Base-by-base conservation (phyloP, 352 stramenopile genomes). In the Phytophthora tubulina region DNA sequence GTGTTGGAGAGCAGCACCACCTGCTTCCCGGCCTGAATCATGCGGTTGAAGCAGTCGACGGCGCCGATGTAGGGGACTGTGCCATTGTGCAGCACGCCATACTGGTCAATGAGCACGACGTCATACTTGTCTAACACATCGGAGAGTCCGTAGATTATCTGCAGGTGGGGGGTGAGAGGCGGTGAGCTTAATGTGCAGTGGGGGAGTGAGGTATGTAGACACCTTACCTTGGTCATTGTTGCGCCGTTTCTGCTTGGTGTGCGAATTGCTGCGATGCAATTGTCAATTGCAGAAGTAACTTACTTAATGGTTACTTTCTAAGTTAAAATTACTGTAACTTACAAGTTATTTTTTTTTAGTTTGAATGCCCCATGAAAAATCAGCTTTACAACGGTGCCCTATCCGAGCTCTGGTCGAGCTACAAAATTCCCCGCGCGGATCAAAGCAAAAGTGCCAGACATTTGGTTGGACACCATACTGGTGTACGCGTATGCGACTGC, bases 71-170 rank as follows among this genome's bases (percentile, higher is more conserved):
- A 88, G 17, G 80, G 74, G 30, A 79, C 38, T 4, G 78, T 84
- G 59, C 93, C 93, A 82, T 98, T 96, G 79, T 98, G 93, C 63
- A 98, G 75, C 21, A 98, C 93, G 45, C 93, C 93, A 61, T 91
- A 98, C 79, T 98, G 93, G 79, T 98, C 93, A 17, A 98, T 78
- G 57, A 98, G 84, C 70, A 98, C 97, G 10, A 89, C 82, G 73
- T 98, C 90, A 72, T 97, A 98, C 13, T 64, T 61, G 44, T 86
- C 73, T 5, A 82, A 57, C 30, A 96, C 51, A 35, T 73, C 70
- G 41, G 56, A 59, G 11, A 91, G 50, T 1, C 81, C 83, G 6
- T 50, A 21, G 36, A 88, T 58, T 4, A 85, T 68, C 73, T 84
- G 63, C 55, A 32, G 33, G 6, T 8, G 10, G n/a, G 41, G 17